Evolutionary conservation across 2,329 filamentous ascomycete species (phyloP), one percentile per base, ranked within the genome.

Genomic region (Zymoseptoria tritici): DNA sequence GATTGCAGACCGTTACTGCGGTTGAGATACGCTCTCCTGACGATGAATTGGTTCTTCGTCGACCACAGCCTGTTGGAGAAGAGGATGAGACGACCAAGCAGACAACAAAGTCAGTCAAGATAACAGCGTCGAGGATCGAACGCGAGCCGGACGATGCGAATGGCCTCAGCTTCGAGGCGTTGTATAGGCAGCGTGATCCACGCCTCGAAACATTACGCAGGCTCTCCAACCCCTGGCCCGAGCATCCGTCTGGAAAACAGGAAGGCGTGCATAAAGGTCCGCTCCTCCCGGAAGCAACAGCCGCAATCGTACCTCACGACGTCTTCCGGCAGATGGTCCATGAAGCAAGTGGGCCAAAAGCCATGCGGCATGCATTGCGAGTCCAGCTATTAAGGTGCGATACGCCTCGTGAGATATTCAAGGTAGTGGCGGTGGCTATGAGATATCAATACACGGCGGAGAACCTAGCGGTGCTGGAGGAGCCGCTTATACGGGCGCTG

Each of bases 341-440:
- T 9, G 55, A 59, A 11, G 63, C 67, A 3, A 22, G 49, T n/a
- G 60, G 57, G 26, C 57, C 54, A 52, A 70, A 70, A 56, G 42
- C 56, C 1, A 57, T 67, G 9, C 64, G 70, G 0, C 50, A 56
- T 3, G 58, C 73, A 4, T 54, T 74, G 13, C 62, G 68, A 11
- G 63, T 62, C 7, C 72, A 74, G 56, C 62, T 74, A 6, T 60
- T 72, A 3, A 60, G 66, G 46, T 71, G 68, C 60, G 58, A 66
- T 31, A 60, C 55, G n/a, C 68, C 70, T 2, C 59, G 55, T 19
- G 70, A 73, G 22, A 65, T 74, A 16, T 56, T 70, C 11, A 65
- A 68, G 6, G 58, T 74, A 8, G 57, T 72, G 7, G 71, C 72
- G 19, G 62, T 68, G 7, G 70, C 67, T 8, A 67, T 74, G 57